Evolutionary conservation across 129 eudicot genomes (phyloP), one percentile per base, ranked within the genome.

Genomic region (Centaurea solstitialis): DNA sequence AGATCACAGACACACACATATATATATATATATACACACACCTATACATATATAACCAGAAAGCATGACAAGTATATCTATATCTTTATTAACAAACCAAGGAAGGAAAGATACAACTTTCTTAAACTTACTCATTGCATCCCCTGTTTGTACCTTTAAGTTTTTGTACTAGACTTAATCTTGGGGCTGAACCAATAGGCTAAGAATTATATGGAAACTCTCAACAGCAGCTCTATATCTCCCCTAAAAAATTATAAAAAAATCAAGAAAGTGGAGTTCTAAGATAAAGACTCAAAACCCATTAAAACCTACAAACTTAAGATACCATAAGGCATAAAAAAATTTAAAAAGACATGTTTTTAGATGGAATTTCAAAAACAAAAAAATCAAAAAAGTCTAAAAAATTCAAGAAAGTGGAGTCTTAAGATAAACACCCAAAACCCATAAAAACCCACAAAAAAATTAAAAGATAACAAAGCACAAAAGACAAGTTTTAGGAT

Each of bases 41-140:
- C n/a, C n/a, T n/a, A n/a, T n/a, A n/a, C n/a, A n/a, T n/a, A n/a
- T n/a, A n/a, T n/a, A n/a, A n/a, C n/a, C n/a, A n/a, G n/a, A n/a
- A n/a, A n/a, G n/a, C n/a, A n/a, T n/a, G n/a, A n/a, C n/a, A n/a
- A n/a, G n/a, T n/a, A n/a, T n/a, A n/a, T n/a, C n/a, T n/a, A n/a
- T n/a, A n/a, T n/a, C n/a, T n/a, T n/a, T n/a, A n/a, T n/a, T n/a
- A n/a, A n/a, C n/a, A n/a, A n/a, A n/a, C n/a, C n/a, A n/a, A n/a
- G n/a, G n/a, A 67, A 96, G 93, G 62, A 88, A 87, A 76, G 98
- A 86, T 20, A 89, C 92, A 80, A 96, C 99, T 83, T 88, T 93
- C 88, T 91, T 96, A 87, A 96, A 96, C 81, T 82, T 96, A 72
- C 35, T 28, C 8, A 96, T 92, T 70, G 98, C 97, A 57, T 96